These are phyloP conservation scores for Blastocystis sp. DNA, from an alignment of 352 stramenopile genomes.

Conservation along the genomic window DNA sequence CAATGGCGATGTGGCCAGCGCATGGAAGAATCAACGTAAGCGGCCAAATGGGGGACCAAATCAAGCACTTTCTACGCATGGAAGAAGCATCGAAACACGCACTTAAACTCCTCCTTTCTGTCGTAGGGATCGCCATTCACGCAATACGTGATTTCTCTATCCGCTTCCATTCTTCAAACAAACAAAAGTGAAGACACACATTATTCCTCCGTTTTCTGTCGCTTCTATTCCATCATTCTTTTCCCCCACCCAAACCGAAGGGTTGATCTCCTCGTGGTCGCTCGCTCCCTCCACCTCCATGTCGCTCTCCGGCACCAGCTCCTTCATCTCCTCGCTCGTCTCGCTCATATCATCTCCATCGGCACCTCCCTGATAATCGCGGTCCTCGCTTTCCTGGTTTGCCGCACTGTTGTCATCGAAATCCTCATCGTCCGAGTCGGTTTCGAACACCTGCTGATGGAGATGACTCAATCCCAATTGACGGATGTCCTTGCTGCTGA, in stretches of 20 bases:
- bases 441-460: constrained; percentile 83
- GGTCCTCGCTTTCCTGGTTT: constrained; percentile 78
- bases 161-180: neutral
- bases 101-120: constrained; percentile 8
- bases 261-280: constrained; percentile 22
- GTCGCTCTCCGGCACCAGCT: constrained; percentile 62
- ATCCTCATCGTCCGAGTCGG: constrained; percentile 85
- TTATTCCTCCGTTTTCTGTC: constrained; percentile 38
- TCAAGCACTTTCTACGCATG: constrained; percentile 31
- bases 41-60: constrained; percentile 58
- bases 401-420: constrained; percentile 82
- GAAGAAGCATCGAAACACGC: neutral
- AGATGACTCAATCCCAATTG: constrained; percentile 79
- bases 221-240: constrained; percentile 14
- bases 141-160: neutral
- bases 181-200: constrained; percentile 3
- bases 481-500: constrained; percentile 72
- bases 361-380: constrained; percentile 79
- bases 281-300: constrained; percentile 44
- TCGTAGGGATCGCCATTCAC: neutral
- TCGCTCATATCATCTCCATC: constrained; percentile 72
- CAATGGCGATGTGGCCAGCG: constrained; percentile 52
- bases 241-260: constrained; percentile 5
- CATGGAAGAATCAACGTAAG: constrained; percentile 25
- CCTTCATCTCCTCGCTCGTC: constrained; percentile 50